These are phyloP conservation scores for Oropetium thomaeum DNA, from an alignment of 176 grass and related monocot species.

Conservation along the genomic window DNA sequence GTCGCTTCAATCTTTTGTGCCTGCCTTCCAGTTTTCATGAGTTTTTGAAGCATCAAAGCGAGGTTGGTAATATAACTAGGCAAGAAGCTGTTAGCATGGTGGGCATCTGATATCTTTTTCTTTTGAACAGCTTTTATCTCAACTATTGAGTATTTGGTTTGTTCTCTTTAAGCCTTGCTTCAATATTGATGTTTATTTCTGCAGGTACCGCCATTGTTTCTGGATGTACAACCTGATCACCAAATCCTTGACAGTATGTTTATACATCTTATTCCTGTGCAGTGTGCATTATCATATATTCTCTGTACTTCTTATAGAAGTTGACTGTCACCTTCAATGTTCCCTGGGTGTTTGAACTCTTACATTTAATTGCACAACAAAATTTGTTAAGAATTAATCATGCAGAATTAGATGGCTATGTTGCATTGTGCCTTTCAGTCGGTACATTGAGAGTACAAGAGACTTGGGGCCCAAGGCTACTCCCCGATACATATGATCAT, in stretches of 20 bases:
- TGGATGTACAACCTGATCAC: slow-evolving; percentile 76
- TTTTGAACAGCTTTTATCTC: neutral
- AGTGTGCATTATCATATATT: slow-evolving; percentile 17
- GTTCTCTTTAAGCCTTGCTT: slow-evolving; percentile 13
- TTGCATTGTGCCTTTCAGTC: no score
- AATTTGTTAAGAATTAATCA: no score
- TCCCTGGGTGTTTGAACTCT: neutral
- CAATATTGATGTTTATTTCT: slow-evolving; percentile 28
- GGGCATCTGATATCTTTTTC: slow-evolving; percentile 18
- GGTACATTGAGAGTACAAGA: no score
- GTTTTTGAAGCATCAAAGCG: slow-evolving; percentile 89
- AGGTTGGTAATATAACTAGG: slow-evolving; percentile 97
- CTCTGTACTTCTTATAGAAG: neutral
- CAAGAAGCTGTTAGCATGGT: slow-evolving; percentile 99
- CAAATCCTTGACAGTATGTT: slow-evolving; percentile 90
- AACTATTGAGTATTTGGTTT: neutral
- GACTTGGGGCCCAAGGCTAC: no score
- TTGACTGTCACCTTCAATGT: neutral
- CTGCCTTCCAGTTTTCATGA: slow-evolving; percentile 76
- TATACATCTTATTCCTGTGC: neutral
- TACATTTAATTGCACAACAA: slow-evolving; percentile 3
- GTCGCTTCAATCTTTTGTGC: slow-evolving; percentile 25
- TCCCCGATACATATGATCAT: no score
- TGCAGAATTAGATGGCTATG: no score
- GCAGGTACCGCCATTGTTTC: slow-evolving; percentile 84